Base-by-base conservation (phyloP, 805 yeast genomes). In the Teunomyces atbi region DNA sequence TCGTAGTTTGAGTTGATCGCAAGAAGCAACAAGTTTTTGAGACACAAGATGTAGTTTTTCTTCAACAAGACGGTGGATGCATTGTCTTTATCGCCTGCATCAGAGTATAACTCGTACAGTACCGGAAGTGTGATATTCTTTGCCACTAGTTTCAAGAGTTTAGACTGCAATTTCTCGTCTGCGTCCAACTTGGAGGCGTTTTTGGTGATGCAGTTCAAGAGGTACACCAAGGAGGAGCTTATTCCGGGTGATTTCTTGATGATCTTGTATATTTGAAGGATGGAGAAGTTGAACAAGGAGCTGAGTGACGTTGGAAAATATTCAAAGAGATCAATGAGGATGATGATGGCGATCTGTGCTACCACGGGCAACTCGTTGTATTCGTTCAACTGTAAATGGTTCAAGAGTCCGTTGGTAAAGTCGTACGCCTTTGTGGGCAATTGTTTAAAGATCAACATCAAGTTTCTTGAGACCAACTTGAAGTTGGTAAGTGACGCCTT, bases 81-180 rank as follows among this genome's bases (percentile, higher is more conserved):
- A 6, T 35, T 39, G 5, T 50, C 51, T 5, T 47, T 49, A 21
- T 54, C 57, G 6, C 56, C 45, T 2, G 47, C 33, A 19, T 53
- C 56, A 5, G 39, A 43, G n/a, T 53, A 58, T 16, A 57, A 35
- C 12, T 54, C 52, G 41, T 55, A 58, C 3, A 59, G 45, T 3
- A 65, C 52, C 6, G 59, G 47, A 13, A 51, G 53, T 13, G 49
- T 53, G 23, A 72, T 57, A 21, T 58, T 55, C 41, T 71, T 72
- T 32, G 58, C 51, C 6, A 62, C 53, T 12, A 72, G 45, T 42
- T 70, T 70, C 38, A 62, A 41, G 46, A 71, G 54, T 48, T 70
- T 73, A 6, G 64, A 59, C 46, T 63, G 71, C 3, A 64, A 47
- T 49, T 71, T 73, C 19, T 71, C 77, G 50, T 72, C 75, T 7